Conservation (phyloP, 768 basidiomycete species). For the Pisolithus orientalis region DNA sequence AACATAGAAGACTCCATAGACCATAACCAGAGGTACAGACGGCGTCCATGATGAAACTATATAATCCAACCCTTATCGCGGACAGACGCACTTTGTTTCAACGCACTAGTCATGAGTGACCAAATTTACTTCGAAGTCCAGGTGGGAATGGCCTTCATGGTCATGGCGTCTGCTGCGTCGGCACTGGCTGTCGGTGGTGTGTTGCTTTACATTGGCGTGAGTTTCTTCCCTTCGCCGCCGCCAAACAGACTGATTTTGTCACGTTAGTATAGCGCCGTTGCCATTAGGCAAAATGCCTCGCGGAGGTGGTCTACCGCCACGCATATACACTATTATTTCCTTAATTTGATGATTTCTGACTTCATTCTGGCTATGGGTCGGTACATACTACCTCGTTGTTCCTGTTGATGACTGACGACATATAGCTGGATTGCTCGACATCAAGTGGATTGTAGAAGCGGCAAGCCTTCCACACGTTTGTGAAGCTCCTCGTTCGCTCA, state of each 20-base stretch:
- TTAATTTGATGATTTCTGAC: slow-evolving; percentile 27
- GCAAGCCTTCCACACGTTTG: slow-evolving; percentile 16
- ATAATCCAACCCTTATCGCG: not conserved
- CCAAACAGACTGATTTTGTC: not conserved
- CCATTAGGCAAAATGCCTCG: slow-evolving; percentile 16
- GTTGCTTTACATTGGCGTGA: slow-evolving; percentile 24
- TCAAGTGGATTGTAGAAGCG: slow-evolving; percentile 28
- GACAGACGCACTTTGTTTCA: not conserved
- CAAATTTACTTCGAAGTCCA: slow-evolving; percentile 18
- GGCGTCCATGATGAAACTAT: not conserved
- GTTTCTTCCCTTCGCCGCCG: not conserved
- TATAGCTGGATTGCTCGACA: slow-evolving; percentile 23
- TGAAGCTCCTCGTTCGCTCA: not conserved
- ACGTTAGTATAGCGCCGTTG: slow-evolving; percentile 21
- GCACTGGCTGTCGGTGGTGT: slow-evolving; percentile 23
- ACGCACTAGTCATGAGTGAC: not conserved
- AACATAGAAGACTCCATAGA: too few relatives aligned
- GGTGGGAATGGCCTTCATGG: slow-evolving; percentile 26
- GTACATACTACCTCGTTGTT: not conserved
- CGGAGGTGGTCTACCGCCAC: slow-evolving; percentile 21
- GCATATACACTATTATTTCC: slow-evolving; percentile 15
- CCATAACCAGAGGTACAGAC: too few relatives aligned
- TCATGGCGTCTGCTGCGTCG: slow-evolving; percentile 24
- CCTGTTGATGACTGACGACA: not conserved
- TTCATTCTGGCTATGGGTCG: slow-evolving; percentile 29